Conservation (phyloP, 139 green algal genomes). For the Chlamydomonas sphaeroides region DNA sequence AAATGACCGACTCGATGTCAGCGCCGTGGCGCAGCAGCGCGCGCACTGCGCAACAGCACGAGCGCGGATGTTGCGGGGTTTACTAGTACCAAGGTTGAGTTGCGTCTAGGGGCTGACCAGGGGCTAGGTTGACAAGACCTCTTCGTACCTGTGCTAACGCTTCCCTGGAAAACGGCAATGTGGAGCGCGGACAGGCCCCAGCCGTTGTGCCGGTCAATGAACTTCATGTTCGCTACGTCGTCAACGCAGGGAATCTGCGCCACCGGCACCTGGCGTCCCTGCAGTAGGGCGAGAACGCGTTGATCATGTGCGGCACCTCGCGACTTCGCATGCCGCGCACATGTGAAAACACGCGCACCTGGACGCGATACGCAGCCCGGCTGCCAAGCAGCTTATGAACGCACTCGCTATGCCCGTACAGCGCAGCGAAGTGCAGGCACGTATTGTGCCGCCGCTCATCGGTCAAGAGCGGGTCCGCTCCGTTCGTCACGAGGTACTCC, state of each 20-base stretch:
- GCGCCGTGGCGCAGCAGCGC: conserved; percentile 60
- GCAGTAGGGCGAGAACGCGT: not conserved
- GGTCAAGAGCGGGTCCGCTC: conserved; percentile 52
- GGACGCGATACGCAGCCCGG: conserved; percentile 16
- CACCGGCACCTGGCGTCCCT: conserved; percentile 32
- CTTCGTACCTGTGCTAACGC: conserved; percentile 61
- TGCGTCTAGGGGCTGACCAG: not conserved
- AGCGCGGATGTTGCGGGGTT: not conserved
- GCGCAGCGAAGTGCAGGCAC: conserved; percentile 59
- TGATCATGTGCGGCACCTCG: not conserved
- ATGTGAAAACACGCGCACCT: too few relatives aligned
- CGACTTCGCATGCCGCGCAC: too few relatives aligned
- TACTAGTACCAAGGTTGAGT: not conserved
- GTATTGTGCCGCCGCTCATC: conserved; percentile 63
- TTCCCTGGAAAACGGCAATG: conserved; percentile 62
- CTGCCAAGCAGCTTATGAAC: conserved; percentile 55
- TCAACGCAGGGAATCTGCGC: conserved; percentile 61
- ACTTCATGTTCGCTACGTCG: conserved; percentile 35
- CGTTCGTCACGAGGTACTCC: conserved; percentile 62
- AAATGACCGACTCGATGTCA: conserved; percentile 45
- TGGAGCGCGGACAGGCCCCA: conserved; percentile 66
- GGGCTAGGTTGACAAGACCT: too few relatives aligned
- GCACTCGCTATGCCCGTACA: conserved; percentile 59
- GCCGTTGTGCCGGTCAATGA: conserved; percentile 66
- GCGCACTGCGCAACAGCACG: conserved; percentile 40